These are phyloP conservation scores for Globisporangium splendens DNA, from an alignment of 352 stramenopile genomes.

Conservation along the genomic window DNA sequence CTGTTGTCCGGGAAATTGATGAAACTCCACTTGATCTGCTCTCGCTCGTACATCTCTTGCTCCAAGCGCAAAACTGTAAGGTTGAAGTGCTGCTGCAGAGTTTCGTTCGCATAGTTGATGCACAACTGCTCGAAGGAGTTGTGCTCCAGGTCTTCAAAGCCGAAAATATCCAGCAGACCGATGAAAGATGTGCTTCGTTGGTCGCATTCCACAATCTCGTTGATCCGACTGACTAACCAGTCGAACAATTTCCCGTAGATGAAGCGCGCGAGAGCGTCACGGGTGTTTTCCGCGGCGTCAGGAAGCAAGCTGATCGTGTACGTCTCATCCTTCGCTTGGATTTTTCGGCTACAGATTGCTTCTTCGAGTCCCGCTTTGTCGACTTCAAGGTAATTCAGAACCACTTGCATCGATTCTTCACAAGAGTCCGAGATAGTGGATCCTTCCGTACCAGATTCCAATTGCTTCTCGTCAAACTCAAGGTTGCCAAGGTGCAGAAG, in stretches of 20 bases:
- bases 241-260: slow-evolving; percentile 95
- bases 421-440: slow-evolving; percentile 53
- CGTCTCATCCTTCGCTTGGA: slow-evolving; percentile 92
- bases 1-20: slow-evolving; percentile 90
- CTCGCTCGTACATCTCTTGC: slow-evolving; percentile 85
- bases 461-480: slow-evolving; percentile 73
- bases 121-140: slow-evolving; percentile 96
- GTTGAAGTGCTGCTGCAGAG: slow-evolving; percentile 92
- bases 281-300: slow-evolving; percentile 82
- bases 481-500: slow-evolving; percentile 96
- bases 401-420: slow-evolving; percentile 63
- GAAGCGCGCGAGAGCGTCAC: slow-evolving; percentile 93
- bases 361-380: slow-evolving; percentile 83
- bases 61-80: slow-evolving; percentile 84
- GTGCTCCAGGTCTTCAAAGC: slow-evolving; percentile 81
- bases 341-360: slow-evolving; percentile 89
- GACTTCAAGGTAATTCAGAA: slow-evolving; percentile 88
- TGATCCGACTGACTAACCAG: slow-evolving; percentile 86
- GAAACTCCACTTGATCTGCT: slow-evolving; percentile 87
- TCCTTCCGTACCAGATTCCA: slow-evolving; percentile 62
- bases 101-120: slow-evolving; percentile 95
- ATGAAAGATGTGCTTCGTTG: slow-evolving; percentile 59
- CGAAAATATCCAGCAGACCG: slow-evolving; percentile 85
- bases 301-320: slow-evolving; percentile 76
- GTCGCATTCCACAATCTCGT: slow-evolving; percentile 72